A percentile compares a stretch with the other conserved stretches of the same genome.
phyloP scores from a whole-genome alignment of 2,329 filamentous ascomycete genomes.

The Aplosporella prunicola region DNA sequence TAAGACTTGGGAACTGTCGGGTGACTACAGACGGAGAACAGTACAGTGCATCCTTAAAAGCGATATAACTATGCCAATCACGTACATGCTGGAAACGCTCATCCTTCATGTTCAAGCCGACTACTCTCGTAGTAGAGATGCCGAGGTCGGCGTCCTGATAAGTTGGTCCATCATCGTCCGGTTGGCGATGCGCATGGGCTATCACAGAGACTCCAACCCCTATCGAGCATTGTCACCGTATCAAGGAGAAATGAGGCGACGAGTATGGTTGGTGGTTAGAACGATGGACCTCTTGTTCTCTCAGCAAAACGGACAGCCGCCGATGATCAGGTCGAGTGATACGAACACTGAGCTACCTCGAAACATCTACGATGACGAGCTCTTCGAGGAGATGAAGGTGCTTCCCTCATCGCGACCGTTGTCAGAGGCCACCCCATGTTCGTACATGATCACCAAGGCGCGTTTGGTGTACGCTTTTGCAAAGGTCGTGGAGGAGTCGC shows the following conservation, averaged over 20 bases:
- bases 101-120: slow-evolving; percentile 68
- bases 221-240: slow-evolving; percentile 64
- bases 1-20: slow-evolving; percentile 42
- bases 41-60: slow-evolving; percentile 69
- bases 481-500: slow-evolving; percentile 58
- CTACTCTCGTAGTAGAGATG: slow-evolving; percentile 62
- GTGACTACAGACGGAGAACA: slow-evolving; percentile 57
- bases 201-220: slow-evolving; percentile 68
- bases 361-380: slow-evolving; percentile 75
- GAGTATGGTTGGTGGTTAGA: slow-evolving; percentile 58
- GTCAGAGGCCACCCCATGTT: slow-evolving; percentile 64
- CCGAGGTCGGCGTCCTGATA: slow-evolving; percentile 57
- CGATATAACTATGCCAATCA: slow-evolving; percentile 66
- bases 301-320: slow-evolving; percentile 52
- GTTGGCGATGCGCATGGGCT: slow-evolving; percentile 62
- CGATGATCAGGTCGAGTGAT: slow-evolving; percentile 63
- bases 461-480: slow-evolving; percentile 60
- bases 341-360: slow-evolving; percentile 66
- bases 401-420: slow-evolving; percentile 58
- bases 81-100: slow-evolving; percentile 70
- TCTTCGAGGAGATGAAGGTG: slow-evolving; percentile 57
- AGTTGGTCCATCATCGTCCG: slow-evolving; percentile 51
- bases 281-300: slow-evolving; percentile 71
- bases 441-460: slow-evolving; percentile 69
- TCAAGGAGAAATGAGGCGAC: slow-evolving; percentile 61